Conservation (phyloP, 2,329 filamentous ascomycete genomes). For the Cylindrodendrum hubeiense region DNA sequence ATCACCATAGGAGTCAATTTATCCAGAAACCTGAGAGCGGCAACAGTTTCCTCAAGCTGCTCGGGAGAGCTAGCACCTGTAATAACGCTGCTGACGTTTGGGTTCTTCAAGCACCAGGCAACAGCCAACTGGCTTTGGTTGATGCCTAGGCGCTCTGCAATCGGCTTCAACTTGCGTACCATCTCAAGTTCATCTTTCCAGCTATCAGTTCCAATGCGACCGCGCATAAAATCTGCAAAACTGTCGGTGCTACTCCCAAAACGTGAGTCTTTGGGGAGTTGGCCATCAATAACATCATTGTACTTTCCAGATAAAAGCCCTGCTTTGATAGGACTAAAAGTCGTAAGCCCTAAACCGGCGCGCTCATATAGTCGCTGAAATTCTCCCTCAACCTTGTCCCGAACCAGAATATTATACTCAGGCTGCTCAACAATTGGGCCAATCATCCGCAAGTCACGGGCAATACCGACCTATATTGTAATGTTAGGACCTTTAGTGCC, state of each 20-base stretch:
- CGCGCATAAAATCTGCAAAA: slow-evolving; percentile 67
- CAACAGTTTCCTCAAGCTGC: slow-evolving; percentile 65
- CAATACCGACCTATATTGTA: slow-evolving; percentile 59
- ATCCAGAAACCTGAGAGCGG: slow-evolving; percentile 57
- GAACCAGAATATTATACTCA: slow-evolving; percentile 72
- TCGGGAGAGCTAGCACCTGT: slow-evolving; percentile 63
- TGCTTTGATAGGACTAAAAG: slow-evolving; percentile 67
- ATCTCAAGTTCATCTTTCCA: slow-evolving; percentile 63
- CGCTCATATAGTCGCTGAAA: slow-evolving; percentile 72
- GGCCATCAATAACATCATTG: slow-evolving; percentile 63
- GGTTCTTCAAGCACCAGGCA: slow-evolving; percentile 66
- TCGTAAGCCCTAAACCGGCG: slow-evolving; percentile 70
- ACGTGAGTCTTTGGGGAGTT: slow-evolving; percentile 66
- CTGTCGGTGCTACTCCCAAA: slow-evolving; percentile 68
- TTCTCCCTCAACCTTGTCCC: slow-evolving; percentile 73
- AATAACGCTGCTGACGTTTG: slow-evolving; percentile 64
- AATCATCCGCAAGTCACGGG: slow-evolving; percentile 70
- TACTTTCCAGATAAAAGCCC: slow-evolving; percentile 76
- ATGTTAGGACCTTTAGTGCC: neutral
- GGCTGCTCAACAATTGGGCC: slow-evolving; percentile 76
- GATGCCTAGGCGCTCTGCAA: slow-evolving; percentile 70
- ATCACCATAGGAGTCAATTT: slow-evolving; percentile 63
- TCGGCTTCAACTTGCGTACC: slow-evolving; percentile 55
- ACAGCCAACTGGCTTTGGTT: slow-evolving; percentile 63
- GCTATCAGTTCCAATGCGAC: slow-evolving; percentile 58